A percentile compares a stretch with the other conserved stretches of the same genome.
phyloP scores from a whole-genome alignment of 768 basidiomycete species.

The Phanerochaete carnosa region DNA sequence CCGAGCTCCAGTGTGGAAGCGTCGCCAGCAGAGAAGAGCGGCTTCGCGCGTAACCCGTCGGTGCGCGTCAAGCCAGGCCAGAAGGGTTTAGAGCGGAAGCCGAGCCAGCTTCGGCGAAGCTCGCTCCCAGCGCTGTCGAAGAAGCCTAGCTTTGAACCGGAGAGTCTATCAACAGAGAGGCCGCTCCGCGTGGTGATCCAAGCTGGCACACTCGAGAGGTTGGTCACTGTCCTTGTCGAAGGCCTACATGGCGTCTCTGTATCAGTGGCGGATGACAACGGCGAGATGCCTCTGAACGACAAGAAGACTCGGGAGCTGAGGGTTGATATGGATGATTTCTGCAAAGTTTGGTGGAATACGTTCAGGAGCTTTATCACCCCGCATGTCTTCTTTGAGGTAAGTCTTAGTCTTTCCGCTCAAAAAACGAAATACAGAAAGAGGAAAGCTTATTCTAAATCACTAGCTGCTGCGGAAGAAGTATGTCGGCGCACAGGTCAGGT shows the following conservation, averaged over 20 bases:
- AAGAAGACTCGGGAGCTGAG: slow-evolving; percentile 70
- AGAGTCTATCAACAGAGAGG: slow-evolving; percentile 65
- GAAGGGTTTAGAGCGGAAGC: slow-evolving; percentile 67
- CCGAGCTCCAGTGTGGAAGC: slow-evolving; percentile 56
- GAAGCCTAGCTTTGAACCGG: slow-evolving; percentile 50
- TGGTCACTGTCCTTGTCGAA: slow-evolving; percentile 74
- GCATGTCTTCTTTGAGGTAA: slow-evolving; percentile 80
- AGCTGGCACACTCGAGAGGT: slow-evolving; percentile 71
- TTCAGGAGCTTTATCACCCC: slow-evolving; percentile 83
- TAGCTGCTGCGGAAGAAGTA: slow-evolving; percentile 80
- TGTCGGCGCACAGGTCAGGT: slow-evolving; percentile 44
- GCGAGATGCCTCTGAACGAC: slow-evolving; percentile 75
- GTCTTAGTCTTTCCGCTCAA: slow-evolving; percentile 15
- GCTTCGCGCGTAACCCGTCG: slow-evolving; percentile 60
- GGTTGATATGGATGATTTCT: slow-evolving; percentile 72
- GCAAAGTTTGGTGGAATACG: slow-evolving; percentile 77
- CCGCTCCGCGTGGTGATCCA: slow-evolving; percentile 75
- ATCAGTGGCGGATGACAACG: slow-evolving; percentile 82
- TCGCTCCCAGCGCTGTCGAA: slow-evolving; percentile 78
- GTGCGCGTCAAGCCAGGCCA: slow-evolving; percentile 75
- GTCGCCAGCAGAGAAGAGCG: slow-evolving; percentile 31
- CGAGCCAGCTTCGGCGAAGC: slow-evolving; percentile 68
- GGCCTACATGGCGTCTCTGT: slow-evolving; percentile 77
- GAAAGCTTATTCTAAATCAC: background rate
- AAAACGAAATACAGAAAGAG: background rate